phyloP scores from a whole-genome alignment of 2,329 filamentous ascomycete genomes.

The Cryphonectria carpinicola region DNA sequence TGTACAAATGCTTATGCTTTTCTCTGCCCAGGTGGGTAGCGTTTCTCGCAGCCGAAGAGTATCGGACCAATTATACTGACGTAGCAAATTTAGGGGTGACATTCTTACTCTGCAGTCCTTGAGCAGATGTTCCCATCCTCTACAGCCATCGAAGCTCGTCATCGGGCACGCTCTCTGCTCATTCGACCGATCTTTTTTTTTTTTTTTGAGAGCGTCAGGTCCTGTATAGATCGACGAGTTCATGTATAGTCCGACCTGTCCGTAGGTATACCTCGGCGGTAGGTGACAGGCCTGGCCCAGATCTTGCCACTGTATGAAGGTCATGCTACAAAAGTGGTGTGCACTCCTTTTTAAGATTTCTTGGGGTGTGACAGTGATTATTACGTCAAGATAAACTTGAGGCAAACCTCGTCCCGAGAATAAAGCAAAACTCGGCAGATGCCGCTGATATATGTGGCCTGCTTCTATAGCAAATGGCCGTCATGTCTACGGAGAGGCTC shows the following conservation, averaged over 20 bases:
- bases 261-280: too few relatives aligned
- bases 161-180: not conserved
- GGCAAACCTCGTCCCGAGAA: too few relatives aligned
- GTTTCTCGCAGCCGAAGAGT: not conserved
- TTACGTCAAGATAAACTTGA: too few relatives aligned
- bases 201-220: not conserved
- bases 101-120: not conserved
- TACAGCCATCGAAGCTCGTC: not conserved
- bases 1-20: not conserved
- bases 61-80: not conserved
- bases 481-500: too few relatives aligned
- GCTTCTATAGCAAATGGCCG: too few relatives aligned
- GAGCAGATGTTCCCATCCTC: not conserved
- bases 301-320: too few relatives aligned
- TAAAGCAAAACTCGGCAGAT: too few relatives aligned
- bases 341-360: too few relatives aligned
- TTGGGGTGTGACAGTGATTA: too few relatives aligned
- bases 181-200: not conserved
- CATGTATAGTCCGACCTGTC: not conserved
- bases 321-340: not conserved
- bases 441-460: too few relatives aligned
- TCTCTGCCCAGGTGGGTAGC: not conserved
- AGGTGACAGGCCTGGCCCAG: not conserved
- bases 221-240: not conserved
- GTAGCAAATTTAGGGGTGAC: not conserved